Conservation (phyloP, 2,329 filamentous ascomycete genomes). For the Claviceps sp. region DNA sequence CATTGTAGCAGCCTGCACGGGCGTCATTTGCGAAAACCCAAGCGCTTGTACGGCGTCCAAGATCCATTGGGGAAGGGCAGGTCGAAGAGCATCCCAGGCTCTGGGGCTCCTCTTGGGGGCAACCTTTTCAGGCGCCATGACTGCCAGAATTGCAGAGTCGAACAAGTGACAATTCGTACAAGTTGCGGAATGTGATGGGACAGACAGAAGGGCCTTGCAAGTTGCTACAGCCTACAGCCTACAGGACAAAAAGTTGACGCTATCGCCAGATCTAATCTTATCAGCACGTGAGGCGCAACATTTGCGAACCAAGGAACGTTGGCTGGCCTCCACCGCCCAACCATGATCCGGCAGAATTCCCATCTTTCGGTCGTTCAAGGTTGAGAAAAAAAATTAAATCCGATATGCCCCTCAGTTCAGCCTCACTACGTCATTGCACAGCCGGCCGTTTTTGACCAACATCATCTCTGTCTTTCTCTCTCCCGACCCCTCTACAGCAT, state of each 20-base stretch:
- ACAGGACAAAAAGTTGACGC: slow-evolving; percentile 5
- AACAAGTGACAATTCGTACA: neutral
- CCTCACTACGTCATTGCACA: slow-evolving; percentile 8
- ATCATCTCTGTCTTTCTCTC: neutral
- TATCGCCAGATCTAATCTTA: slow-evolving; percentile 16
- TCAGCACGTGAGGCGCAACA: slow-evolving; percentile 15
- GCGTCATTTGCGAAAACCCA: slow-evolving; percentile 80
- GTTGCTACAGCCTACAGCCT: too few relatives aligned
- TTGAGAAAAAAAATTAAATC: neutral
- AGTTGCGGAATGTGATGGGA: too few relatives aligned
- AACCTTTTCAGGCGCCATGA: slow-evolving; percentile 21
- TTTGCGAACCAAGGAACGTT: too few relatives aligned
- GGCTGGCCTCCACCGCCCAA: neutral
- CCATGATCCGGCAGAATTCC: slow-evolving; percentile 4
- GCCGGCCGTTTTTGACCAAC: slow-evolving; percentile 3
- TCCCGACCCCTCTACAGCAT: slow-evolving; percentile 2
- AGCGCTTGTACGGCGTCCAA: slow-evolving; percentile 71
- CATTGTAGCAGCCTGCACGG: slow-evolving; percentile 86
- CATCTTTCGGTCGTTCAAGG: slow-evolving; percentile 1
- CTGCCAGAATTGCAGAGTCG: neutral
- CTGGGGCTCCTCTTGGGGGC: slow-evolving; percentile 32
- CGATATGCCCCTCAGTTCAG: neutral
- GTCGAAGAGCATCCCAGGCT: slow-evolving; percentile 28
- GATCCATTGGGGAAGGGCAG: slow-evolving; percentile 52
- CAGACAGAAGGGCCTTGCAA: too few relatives aligned